Conservation (phyloP, 257 asterid genomes). For the Craterostigma plantagineum region DNA sequence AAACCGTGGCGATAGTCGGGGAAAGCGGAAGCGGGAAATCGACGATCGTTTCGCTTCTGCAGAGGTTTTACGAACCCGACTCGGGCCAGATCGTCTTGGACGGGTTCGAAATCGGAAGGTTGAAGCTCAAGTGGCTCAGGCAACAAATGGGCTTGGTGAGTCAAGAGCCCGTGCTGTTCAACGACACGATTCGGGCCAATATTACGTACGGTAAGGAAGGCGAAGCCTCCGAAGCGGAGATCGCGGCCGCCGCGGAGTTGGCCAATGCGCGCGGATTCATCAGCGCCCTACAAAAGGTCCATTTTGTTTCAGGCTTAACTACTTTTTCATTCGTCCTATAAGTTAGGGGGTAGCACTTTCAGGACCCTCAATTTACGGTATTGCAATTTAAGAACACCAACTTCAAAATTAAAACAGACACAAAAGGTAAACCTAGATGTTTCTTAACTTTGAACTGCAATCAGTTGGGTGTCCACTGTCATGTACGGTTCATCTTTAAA, state of each 20-base stretch:
- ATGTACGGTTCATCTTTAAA: no score
- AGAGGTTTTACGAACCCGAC: constrained; percentile 71
- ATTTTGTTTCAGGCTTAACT: no score
- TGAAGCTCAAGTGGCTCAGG: constrained; percentile 71
- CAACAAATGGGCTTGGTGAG: constrained; percentile 91
- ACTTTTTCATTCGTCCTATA: no score
- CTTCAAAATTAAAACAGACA: no score
- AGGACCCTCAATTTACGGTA: no score
- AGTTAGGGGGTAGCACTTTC: no score
- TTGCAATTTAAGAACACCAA: no score
- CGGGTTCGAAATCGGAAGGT: constrained; percentile 52
- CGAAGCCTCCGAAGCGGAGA: constrained; percentile 57
- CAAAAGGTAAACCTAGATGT: no score
- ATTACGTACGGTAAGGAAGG: constrained; percentile 73
- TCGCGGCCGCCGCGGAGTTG: constrained; percentile 51
- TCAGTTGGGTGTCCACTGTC: no score
- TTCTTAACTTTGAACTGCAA: no score
- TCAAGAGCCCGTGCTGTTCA: constrained; percentile 73
- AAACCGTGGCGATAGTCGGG: constrained; percentile 83
- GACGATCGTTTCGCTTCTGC: constrained; percentile 52
- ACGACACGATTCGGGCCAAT: constrained; percentile 69
- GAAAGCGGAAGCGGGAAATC: constrained; percentile 96
- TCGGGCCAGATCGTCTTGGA: constrained; percentile 53
- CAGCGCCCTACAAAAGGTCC: constrained; percentile 28
- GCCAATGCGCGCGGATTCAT: constrained; percentile 88